phyloP scores from a whole-genome alignment of 2,329 filamentous ascomycete species.

The Fusarium nematophilum region DNA sequence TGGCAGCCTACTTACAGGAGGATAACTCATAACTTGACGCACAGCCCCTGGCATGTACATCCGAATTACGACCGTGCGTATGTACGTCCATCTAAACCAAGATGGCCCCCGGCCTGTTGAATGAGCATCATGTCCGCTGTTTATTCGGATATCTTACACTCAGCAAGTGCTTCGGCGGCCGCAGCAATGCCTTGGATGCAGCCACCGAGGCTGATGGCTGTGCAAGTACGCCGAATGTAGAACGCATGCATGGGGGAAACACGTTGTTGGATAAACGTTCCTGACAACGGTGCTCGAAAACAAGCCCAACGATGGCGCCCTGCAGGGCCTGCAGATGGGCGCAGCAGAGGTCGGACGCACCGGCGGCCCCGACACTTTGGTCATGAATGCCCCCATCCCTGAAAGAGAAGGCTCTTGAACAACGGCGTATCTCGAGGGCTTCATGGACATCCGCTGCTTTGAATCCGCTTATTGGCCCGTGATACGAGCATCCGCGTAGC shows the following conservation, averaged over 20 bases:
- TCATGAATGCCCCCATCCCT: background rate
- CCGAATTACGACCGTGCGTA: background rate
- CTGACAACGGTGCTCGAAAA: background rate
- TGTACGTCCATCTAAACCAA: background rate
- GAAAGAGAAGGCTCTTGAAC: background rate
- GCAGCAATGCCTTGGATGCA: background rate
- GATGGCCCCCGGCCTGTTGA: background rate
- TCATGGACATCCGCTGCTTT: too few relatives aligned
- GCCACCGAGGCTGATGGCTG: background rate
- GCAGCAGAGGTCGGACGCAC: constrained; percentile 7
- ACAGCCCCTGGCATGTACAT: background rate
- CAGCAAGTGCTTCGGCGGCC: background rate
- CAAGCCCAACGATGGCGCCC: constrained; percentile 13
- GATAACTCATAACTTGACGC: background rate
- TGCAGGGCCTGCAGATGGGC: constrained; percentile 2
- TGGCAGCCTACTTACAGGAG: background rate
- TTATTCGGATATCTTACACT: background rate
- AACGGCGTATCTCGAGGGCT: background rate
- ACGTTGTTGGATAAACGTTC: constrained; percentile 2
- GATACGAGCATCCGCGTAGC: too few relatives aligned
- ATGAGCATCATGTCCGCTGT: background rate
- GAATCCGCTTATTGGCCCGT: too few relatives aligned
- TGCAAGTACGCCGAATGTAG: too few relatives aligned
- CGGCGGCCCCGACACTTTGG: constrained; percentile 30
- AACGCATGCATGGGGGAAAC: background rate